Evolutionary conservation across 2,329 filamentous ascomycete genomes (phyloP).

Genomic region (Penicillium capsulatum): DNA sequence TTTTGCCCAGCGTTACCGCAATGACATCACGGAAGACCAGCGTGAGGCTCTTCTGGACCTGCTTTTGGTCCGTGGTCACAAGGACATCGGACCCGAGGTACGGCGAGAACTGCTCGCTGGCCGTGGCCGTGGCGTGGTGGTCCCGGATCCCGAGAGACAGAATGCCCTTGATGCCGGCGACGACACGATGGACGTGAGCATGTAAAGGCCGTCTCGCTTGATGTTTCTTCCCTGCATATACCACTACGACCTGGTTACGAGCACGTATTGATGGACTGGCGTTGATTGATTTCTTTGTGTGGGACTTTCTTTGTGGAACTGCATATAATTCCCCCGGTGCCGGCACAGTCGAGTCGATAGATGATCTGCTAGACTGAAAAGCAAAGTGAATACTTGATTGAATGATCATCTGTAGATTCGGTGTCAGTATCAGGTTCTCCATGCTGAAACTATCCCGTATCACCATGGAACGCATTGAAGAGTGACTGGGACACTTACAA

Average conservation of each 20-base stretch:
- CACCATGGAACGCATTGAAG: too few species aligned
- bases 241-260: conserved; percentile 24
- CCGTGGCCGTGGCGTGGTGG: conserved; percentile 71
- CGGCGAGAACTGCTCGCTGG: conserved; percentile 83
- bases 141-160: conserved; percentile 49
- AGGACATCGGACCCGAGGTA: conserved; percentile 85
- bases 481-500: too few species aligned
- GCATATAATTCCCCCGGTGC: conserved; percentile 25
- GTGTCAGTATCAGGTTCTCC: neutral
- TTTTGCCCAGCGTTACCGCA: conserved; percentile 90
- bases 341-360: conserved; percentile 13
- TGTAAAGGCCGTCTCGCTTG: conserved; percentile 23
- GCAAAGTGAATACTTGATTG: neutral
- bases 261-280: conserved; percentile 25
- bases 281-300: conserved; percentile 18
- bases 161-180: conserved; percentile 65
- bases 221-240: conserved; percentile 20
- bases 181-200: conserved; percentile 80
- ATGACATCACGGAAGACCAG: conserved; percentile 94
- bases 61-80: conserved; percentile 77
- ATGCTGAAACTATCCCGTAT: too few species aligned
- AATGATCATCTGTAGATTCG: neutral
- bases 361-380: conserved; percentile 4
- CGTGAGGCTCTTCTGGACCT: conserved; percentile 86
- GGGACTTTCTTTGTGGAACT: conserved; percentile 12